Conservation (phyloP, 192 early-diverging fungal genomes). For the Jimgerdemannia flammicorona region DNA sequence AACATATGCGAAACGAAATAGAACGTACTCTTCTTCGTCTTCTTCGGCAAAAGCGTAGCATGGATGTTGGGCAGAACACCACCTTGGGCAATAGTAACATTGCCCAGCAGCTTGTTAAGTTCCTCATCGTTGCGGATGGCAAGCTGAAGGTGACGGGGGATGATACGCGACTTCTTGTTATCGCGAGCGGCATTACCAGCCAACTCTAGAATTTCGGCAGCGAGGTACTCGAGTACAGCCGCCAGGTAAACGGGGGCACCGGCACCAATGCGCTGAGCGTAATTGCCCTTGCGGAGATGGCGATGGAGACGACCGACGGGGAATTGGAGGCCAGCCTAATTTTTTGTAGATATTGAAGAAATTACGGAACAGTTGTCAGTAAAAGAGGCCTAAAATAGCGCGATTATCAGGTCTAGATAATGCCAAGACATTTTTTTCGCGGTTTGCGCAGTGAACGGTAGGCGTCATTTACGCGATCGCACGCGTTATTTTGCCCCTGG, state of each 20-base stretch:
- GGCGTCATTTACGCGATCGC: no score
- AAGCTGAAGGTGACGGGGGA: constrained; percentile 85
- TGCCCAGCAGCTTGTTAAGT: constrained; percentile 87
- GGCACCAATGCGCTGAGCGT: constrained; percentile 83
- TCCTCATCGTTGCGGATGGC: constrained; percentile 94
- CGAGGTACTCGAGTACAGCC: constrained; percentile 89
- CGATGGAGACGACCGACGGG: constrained; percentile 91
- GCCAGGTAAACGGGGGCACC: constrained; percentile 90
- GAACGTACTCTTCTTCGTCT: constrained; percentile 50
- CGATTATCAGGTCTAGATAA: no score
- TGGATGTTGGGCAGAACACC: constrained; percentile 81
- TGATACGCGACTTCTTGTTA: constrained; percentile 90
- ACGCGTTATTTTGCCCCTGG: no score
- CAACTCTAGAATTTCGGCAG: constrained; percentile 88
- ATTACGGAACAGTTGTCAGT: no score
- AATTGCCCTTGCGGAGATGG: constrained; percentile 82
- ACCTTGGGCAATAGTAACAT: constrained; percentile 89
- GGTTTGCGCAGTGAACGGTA: no score
- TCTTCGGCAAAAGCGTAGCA: constrained; percentile 61
- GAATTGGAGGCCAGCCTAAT: constrained; percentile 90
- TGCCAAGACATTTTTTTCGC: no score
- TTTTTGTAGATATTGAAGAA: no score
- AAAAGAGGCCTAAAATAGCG: no score
- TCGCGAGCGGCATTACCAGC: constrained; percentile 90
- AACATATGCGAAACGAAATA: no score